Conservation (phyloP, 1,284 basidiomycete species). For the Wallemia hederae region DNA sequence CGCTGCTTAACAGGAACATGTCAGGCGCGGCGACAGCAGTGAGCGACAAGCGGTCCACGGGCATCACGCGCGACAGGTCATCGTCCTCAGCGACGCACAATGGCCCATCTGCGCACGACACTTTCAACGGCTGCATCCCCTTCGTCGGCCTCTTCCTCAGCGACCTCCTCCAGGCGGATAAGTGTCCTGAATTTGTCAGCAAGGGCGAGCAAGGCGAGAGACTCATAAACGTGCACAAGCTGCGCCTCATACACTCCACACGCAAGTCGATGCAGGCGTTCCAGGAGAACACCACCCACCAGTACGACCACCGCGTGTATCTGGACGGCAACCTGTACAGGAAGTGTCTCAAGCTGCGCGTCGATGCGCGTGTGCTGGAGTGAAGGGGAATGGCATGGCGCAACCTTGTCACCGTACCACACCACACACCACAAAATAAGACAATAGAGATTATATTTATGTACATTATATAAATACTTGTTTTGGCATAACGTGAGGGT, state of each 20-base stretch:
- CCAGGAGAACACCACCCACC: background rate
- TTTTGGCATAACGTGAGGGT: no score
- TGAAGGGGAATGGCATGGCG: background rate
- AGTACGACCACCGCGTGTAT: background rate
- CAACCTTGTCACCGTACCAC: background rate
- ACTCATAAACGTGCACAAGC: background rate
- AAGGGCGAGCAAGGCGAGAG: background rate
- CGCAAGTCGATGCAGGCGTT: background rate
- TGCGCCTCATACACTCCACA: background rate
- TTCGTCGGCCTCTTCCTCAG: background rate
- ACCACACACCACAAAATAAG: no score
- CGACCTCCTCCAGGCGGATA: background rate
- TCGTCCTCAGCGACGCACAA: background rate
- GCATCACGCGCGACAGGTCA: background rate
- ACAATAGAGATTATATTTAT: background rate
- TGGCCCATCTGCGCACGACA: background rate
- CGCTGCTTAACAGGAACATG: background rate
- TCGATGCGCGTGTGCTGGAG: conserved; percentile 1
- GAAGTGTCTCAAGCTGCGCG: conserved; percentile 6
- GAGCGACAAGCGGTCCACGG: background rate
- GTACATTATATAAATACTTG: background rate
- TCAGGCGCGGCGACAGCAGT: background rate
- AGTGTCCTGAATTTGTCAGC: background rate
- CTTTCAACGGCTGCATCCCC: background rate
- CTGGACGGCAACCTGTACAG: background rate